Evolutionary conservation across 345 rosid genomes (phyloP).

Genomic region (Arabis hirsuta): DNA sequence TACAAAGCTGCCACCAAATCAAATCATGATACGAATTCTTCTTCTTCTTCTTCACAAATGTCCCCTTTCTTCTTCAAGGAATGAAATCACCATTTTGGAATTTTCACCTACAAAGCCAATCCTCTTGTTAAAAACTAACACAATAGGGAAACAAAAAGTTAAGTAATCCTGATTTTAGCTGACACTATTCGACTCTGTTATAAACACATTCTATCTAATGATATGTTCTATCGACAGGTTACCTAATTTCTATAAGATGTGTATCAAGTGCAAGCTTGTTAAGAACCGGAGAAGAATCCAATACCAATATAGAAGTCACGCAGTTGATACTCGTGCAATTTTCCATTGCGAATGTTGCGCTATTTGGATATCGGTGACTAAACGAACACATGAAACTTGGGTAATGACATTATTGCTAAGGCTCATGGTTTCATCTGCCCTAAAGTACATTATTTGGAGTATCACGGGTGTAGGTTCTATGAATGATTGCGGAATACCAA

Average conservation of each 20-base stretch:
- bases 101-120: constrained; percentile 38
- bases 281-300: constrained; percentile 14
- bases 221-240: not conserved
- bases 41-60: constrained; percentile 25
- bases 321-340: not conserved
- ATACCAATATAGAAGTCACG: not conserved
- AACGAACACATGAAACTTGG: not conserved
- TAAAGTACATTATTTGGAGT: constrained; percentile 6
- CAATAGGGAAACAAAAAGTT: not conserved
- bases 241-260: not conserved
- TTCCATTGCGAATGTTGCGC: not conserved
- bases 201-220: constrained; percentile 7
- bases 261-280: not conserved
- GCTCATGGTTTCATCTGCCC: not conserved
- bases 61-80: constrained; percentile 36
- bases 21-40: constrained; percentile 12
- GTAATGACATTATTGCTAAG: not conserved
- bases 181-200: constrained; percentile 1
- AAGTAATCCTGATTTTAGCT: constrained; percentile 12
- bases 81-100: constrained; percentile 30
- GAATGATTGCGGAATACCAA: constrained; percentile 12
- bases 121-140: constrained; percentile 18
- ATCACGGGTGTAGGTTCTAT: constrained; percentile 24
- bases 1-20: constrained; percentile 40
- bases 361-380: not conserved